These are phyloP conservation scores for Trifolium dubium DNA, from an alignment of 306 rosid genomes.

Conservation along the genomic window DNA sequence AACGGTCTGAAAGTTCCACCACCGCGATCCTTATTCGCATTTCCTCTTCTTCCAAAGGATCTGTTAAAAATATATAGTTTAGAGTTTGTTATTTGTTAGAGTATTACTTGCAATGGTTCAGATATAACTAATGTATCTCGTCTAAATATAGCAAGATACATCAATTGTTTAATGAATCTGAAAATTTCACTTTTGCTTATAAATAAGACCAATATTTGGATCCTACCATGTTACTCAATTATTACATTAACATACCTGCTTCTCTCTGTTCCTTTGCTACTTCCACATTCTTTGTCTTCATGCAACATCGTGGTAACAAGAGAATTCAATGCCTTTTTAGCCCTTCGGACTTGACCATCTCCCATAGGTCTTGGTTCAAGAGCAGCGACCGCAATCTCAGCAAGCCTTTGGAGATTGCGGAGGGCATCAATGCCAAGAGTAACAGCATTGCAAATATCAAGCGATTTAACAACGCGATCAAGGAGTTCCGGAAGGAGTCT, in stretches of 20 bases:
- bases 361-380: conserved; percentile 72
- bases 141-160: too few relatives aligned
- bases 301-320: conserved; percentile 57
- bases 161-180: too few relatives aligned
- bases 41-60: conserved; percentile 73
- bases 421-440: conserved; percentile 74
- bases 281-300: conserved; percentile 64
- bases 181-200: too few relatives aligned
- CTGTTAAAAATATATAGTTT: conserved; percentile 13
- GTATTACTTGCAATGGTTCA: not conserved
- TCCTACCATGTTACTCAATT: not conserved
- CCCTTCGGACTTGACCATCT: conserved; percentile 86
- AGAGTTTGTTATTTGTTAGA: not conserved
- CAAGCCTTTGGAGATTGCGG: conserved; percentile 71
- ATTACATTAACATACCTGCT: conserved; percentile 1
- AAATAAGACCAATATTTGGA: too few relatives aligned
- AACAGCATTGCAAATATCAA: conserved; percentile 89
- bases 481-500: conserved; percentile 73
- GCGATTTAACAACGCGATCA: conserved; percentile 74
- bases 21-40: conserved; percentile 45
- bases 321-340: conserved; percentile 71
- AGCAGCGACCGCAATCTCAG: conserved; percentile 73
- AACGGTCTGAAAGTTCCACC: conserved; percentile 52
- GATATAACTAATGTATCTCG: too few relatives aligned
- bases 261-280: conserved; percentile 64